phyloP scores from a whole-genome alignment of 73 alveolate species.

The Paramecium bursaria region DNA sequence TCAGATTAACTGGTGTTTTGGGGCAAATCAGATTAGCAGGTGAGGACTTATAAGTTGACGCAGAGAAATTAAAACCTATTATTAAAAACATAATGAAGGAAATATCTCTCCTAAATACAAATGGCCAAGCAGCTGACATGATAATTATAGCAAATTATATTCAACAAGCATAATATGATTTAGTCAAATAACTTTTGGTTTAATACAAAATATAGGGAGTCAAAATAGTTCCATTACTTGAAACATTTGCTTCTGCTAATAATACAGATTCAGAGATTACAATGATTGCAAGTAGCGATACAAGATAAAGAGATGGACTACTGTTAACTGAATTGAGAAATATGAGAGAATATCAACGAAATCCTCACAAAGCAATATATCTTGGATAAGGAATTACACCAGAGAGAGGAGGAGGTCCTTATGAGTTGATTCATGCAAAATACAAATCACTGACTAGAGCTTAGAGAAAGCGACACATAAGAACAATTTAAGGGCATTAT shows the following conservation, averaged over 20 bases:
- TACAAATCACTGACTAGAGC: slow-evolving; percentile 49
- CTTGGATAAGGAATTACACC: slow-evolving; percentile 57
- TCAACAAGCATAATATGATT: slow-evolving; percentile 11
- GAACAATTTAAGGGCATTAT: slow-evolving; percentile 58
- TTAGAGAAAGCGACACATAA: slow-evolving; percentile 16
- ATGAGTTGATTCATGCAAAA: slow-evolving; percentile 36
- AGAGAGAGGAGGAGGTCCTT: slow-evolving; percentile 65
- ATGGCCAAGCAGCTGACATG: slow-evolving; percentile 62
- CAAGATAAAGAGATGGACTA: slow-evolving; percentile 49
- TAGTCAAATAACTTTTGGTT: not conserved
- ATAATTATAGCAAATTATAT: slow-evolving; percentile 36
- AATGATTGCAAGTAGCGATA: slow-evolving; percentile 59
- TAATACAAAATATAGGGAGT: not conserved
- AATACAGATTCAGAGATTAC: slow-evolving; percentile 50
- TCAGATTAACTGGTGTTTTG: slow-evolving; percentile 48
- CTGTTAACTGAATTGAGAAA: slow-evolving; percentile 51
- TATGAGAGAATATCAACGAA: slow-evolving; percentile 59
- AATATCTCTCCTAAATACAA: slow-evolving; percentile 42
- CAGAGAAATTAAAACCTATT: slow-evolving; percentile 28
- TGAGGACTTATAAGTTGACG: not conserved
- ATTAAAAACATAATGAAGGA: slow-evolving; percentile 50
- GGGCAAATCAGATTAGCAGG: slow-evolving; percentile 57
- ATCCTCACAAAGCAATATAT: slow-evolving; percentile 42
- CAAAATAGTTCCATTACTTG: slow-evolving; percentile 49
- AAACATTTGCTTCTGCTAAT: slow-evolving; percentile 46